phyloP scores from a whole-genome alignment of 2,329 filamentous ascomycete species.

The Zasmidium cellare region DNA sequence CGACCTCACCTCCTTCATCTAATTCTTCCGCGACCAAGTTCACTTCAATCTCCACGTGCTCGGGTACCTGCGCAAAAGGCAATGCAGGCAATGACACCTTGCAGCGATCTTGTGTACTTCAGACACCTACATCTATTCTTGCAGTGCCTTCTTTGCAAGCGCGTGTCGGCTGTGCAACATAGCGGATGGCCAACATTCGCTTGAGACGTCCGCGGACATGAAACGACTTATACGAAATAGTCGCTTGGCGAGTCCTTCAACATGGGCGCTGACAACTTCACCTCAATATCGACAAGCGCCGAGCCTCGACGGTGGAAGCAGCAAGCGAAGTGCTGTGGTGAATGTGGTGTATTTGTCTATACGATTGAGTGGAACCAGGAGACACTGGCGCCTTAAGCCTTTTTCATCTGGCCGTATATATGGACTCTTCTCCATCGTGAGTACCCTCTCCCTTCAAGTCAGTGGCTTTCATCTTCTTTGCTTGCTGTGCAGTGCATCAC shows the following conservation, averaged over 20 bases:
- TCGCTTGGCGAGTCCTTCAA: not conserved
- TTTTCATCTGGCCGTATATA: not conserved
- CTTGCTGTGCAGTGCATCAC: conserved; percentile 4
- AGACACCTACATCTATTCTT: not conserved
- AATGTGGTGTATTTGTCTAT: not conserved
- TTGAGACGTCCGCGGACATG: not conserved
- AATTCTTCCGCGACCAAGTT: not conserved
- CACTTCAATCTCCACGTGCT: not conserved
- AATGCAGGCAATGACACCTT: not conserved
- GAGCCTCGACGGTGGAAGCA: not conserved
- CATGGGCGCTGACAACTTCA: not conserved
- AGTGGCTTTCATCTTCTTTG: not conserved
- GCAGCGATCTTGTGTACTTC: not conserved
- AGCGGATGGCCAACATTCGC: not conserved
- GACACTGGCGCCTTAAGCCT: not conserved
- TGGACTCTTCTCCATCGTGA: not conserved
- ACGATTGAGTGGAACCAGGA: not conserved
- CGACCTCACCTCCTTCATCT: not conserved
- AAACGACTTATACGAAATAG: not conserved
- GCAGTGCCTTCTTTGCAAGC: not conserved
- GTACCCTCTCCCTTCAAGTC: conserved; percentile 1
- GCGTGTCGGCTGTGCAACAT: conserved; percentile 3
- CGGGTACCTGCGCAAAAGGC: not conserved
- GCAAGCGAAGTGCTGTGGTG: not conserved
- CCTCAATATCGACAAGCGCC: not conserved